These are phyloP conservation scores for Odonthalia washingtoniensis DNA, from an alignment of 31 red algal species.

Conservation along the genomic window DNA sequence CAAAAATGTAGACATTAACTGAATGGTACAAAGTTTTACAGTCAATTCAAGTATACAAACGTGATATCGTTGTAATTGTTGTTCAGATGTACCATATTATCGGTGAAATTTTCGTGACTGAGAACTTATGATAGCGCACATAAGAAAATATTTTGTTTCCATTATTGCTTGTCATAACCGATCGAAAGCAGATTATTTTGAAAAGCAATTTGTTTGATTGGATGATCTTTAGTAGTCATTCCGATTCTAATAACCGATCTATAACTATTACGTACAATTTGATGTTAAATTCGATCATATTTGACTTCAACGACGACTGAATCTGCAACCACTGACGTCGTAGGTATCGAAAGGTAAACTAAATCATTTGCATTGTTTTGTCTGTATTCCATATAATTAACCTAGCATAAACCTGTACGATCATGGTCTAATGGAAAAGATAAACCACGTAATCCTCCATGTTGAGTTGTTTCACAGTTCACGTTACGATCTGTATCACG, in stretches of 20 bases:
- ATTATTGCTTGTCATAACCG: no score
- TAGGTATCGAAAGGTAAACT: conserved; percentile 59
- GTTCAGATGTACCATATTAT: no score
- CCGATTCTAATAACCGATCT: conserved; percentile 53
- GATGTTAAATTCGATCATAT: not conserved
- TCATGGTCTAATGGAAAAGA: conserved; percentile 57
- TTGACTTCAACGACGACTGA: conserved; percentile 59
- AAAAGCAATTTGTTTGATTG: conserved; percentile 75
- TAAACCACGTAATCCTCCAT: conserved; percentile 69
- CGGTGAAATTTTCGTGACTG: no score
- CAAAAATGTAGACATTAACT: no score
- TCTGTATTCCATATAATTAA: conserved; percentile 58
- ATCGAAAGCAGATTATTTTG: conserved; percentile 46
- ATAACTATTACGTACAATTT: conserved; percentile 24
- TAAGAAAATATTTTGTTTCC: no score
- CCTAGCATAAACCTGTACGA: conserved; percentile 51
- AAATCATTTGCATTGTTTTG: conserved; percentile 40
- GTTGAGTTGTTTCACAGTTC: conserved; percentile 17
- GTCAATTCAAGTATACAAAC: no score
- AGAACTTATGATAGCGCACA: no score
- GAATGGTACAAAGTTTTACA: no score
- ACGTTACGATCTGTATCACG: not conserved
- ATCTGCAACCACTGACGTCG: conserved; percentile 60
- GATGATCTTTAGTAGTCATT: conserved; percentile 68
- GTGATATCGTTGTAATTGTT: no score